Percentiles rank a stretch among this genome's conserved stretches.
phyloP scores from a whole-genome alignment of 257 asterid genomes.

The Parsonsia alboflavescens region DNA sequence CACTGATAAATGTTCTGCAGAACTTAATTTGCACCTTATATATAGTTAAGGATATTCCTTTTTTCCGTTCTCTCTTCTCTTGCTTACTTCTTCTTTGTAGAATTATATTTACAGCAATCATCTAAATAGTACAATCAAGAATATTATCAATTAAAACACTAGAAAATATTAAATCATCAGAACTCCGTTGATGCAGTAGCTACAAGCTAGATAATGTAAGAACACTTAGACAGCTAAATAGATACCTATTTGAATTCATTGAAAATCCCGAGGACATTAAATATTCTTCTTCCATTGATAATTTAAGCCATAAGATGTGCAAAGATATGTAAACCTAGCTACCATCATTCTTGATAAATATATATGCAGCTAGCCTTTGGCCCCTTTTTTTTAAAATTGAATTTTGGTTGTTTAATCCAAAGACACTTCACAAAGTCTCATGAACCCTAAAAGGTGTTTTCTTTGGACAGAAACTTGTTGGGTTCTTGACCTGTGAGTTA shows the following conservation, averaged over 20 bases:
- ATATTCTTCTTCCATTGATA: not conserved
- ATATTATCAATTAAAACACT: not conserved
- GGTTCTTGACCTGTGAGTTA: not conserved
- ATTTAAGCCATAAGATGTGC: not conserved
- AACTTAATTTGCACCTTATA: not conserved
- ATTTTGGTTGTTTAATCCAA: constrained; percentile 3
- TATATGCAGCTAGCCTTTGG: constrained; percentile 5
- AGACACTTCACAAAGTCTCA: constrained; percentile 13
- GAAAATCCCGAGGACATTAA: constrained; percentile 28
- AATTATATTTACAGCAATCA: not conserved
- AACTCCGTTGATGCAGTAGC: not conserved
- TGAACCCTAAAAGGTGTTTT: not conserved
- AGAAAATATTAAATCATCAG: too few species aligned
- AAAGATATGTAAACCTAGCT: constrained; percentile 7
- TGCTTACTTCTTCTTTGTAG: not conserved
- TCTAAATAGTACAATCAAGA: not conserved
- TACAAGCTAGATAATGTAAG: constrained; percentile 1
- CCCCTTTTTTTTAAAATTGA: not conserved
- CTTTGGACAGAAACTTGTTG: too few species aligned
- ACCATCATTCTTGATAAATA: constrained; percentile 2
- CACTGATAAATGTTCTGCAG: not conserved
- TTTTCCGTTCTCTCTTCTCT: too few species aligned
- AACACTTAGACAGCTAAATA: constrained; percentile 3
- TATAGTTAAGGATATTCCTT: not conserved
- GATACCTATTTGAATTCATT: not conserved